A percentile compares a stretch with the other conserved stretches of the same genome.
Evolutionary conservation across 768 basidiomycete genomes (phyloP).

Genomic region (Polyporus arcularius): DNA sequence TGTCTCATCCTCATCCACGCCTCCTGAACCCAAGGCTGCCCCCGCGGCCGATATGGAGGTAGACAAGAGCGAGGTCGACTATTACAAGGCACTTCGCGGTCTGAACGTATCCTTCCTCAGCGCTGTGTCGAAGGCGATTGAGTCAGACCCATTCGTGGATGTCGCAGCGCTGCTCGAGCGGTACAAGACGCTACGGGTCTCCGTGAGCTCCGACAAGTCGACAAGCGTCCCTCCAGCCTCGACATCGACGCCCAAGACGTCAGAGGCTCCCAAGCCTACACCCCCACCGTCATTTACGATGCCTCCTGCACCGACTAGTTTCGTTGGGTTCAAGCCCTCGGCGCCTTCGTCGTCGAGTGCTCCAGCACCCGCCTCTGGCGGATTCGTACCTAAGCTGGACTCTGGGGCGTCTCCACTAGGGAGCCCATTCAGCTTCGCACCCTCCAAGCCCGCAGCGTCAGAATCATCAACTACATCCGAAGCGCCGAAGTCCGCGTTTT

Average conservation of each 20-base stretch:
- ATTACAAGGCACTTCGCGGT: slow-evolving; percentile 72
- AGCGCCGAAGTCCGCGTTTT: slow-evolving; percentile 33
- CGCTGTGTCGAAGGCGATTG: slow-evolving; percentile 57
- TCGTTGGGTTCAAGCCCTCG: slow-evolving; percentile 37
- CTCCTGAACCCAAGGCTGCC: neutral
- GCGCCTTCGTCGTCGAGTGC: slow-evolving; percentile 17
- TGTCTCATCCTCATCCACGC: neutral
- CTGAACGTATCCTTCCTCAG: slow-evolving; percentile 67
- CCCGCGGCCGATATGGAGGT: slow-evolving; percentile 12
- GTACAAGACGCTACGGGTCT: slow-evolving; percentile 58
- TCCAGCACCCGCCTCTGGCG: slow-evolving; percentile 1
- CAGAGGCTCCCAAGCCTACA: slow-evolving; percentile 2
- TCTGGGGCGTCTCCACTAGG: slow-evolving; percentile 6
- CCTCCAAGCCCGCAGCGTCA: slow-evolving; percentile 1
- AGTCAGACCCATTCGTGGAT: slow-evolving; percentile 73
- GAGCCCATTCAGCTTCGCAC: slow-evolving; percentile 16
- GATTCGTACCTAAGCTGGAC: slow-evolving; percentile 11
- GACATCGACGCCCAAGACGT: neutral
- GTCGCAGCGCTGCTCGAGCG: slow-evolving; percentile 53
- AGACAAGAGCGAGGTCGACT: slow-evolving; percentile 46
- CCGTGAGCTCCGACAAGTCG: slow-evolving; percentile 46
- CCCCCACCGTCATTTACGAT: slow-evolving; percentile 20
- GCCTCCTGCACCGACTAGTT: slow-evolving; percentile 42
- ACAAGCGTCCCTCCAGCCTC: neutral
- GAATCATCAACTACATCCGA: slow-evolving; percentile 2